Evolutionary conservation across 176 grass and related monocot genomes (phyloP).

Genomic region (Otatea glauca): DNA sequence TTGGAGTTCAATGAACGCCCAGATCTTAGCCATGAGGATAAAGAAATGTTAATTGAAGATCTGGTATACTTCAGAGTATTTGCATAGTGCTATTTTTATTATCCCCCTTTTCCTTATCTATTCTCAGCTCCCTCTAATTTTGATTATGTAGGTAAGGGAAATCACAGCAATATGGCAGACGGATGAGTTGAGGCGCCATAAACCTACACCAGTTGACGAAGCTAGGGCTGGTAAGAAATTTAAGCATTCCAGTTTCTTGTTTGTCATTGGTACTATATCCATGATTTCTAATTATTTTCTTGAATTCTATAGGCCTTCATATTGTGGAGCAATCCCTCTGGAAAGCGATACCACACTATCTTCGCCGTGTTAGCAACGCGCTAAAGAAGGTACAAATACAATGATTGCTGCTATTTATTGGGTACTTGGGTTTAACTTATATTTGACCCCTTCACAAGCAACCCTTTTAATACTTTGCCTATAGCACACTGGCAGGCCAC

Average conservation of each 20-base stretch:
- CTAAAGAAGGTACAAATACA: conserved; percentile 77
- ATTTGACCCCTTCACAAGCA: conserved; percentile 20
- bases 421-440: background rate
- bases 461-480: conserved; percentile 19
- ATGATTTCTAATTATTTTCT: conserved; percentile 18
- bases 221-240: conserved; percentile 74
- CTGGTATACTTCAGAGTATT: conserved; percentile 62
- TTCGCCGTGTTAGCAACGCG: conserved; percentile 92
- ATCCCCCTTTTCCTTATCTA: background rate
- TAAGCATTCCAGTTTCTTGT: background rate
- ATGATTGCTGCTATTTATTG: background rate
- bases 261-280: conserved; percentile 22
- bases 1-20: conserved; percentile 87
- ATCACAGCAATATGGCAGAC: conserved; percentile 96
- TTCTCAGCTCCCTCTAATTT: conserved; percentile 14
- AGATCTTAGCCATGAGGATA: conserved; percentile 92
- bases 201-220: conserved; percentile 97
- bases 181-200: conserved; percentile 91
- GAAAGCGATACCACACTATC: conserved; percentile 89
- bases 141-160: conserved; percentile 67
- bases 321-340: conserved; percentile 99
- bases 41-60: conserved; percentile 90
- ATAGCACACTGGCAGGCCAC: conserved; percentile 83
- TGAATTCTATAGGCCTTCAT: conserved; percentile 62
- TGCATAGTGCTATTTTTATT: conserved; percentile 8